Evolutionary conservation across 192 early-diverging fungal genomes (phyloP).

Genomic region (Phlyctochytrium planicorne): DNA sequence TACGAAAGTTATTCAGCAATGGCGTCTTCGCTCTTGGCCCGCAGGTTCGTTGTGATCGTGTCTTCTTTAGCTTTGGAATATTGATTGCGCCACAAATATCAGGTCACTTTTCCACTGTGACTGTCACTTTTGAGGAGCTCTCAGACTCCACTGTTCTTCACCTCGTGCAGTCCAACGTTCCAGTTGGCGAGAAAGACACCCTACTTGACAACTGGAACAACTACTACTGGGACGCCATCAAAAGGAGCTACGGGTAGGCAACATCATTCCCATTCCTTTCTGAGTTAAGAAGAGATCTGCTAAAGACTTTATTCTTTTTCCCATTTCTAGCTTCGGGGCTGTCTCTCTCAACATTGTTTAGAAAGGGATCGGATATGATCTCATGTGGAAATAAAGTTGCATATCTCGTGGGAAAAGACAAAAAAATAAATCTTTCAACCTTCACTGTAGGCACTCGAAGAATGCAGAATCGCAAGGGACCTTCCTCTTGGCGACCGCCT

Average conservation of each 20-base stretch:
- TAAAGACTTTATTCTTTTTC: too few relatives aligned
- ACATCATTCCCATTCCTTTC: conserved; percentile 7
- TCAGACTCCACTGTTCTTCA: conserved; percentile 65
- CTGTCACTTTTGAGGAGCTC: conserved; percentile 68
- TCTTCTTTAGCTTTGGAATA: not conserved
- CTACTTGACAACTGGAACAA: conserved; percentile 83
- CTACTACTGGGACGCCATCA: conserved; percentile 94
- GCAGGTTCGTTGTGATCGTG: conserved; percentile 38
- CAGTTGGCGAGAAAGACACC: conserved; percentile 83
- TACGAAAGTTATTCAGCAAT: conserved; percentile 79
- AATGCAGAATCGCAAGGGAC: too few relatives aligned
- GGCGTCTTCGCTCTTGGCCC: conserved; percentile 87
- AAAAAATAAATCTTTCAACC: too few relatives aligned
- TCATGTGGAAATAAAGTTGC: too few relatives aligned
- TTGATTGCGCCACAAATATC: not conserved
- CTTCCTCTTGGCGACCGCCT: too few relatives aligned
- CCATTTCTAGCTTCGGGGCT: not conserved
- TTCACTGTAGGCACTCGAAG: too few relatives aligned
- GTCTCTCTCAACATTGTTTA: not conserved
- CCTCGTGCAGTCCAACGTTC: conserved; percentile 80
- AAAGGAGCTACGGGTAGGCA: conserved; percentile 78
- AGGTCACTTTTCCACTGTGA: conserved; percentile 83
- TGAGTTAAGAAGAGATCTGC: conserved; percentile 7
- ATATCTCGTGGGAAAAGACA: too few relatives aligned
- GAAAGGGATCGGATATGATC: too few relatives aligned